phyloP scores from a whole-genome alignment of 768 basidiomycete species.

The Strobilomyces confusus region DNA sequence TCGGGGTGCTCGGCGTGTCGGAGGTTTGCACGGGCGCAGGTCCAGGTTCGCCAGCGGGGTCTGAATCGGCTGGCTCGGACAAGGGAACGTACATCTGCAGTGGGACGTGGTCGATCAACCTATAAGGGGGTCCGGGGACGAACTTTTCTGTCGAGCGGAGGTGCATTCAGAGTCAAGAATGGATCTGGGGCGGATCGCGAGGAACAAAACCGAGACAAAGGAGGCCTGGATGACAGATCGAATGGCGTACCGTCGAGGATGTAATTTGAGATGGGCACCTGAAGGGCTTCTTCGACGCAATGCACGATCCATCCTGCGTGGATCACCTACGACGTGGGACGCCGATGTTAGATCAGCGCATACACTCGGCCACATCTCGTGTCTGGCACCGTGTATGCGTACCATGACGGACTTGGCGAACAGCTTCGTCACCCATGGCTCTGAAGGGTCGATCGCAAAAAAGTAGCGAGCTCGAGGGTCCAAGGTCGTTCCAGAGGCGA shows the following conservation, averaged over 20 bases:
- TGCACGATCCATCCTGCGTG: slow-evolving; percentile 31
- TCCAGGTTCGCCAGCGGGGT: not conserved
- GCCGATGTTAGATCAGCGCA: slow-evolving; percentile 1
- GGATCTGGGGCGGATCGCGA: not conserved
- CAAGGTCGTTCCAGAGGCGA: slow-evolving; percentile 11
- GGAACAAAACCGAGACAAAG: not conserved
- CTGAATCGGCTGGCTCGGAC: not conserved
- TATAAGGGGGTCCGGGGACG: slow-evolving; percentile 18
- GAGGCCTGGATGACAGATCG: not conserved
- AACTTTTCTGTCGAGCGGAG: slow-evolving; percentile 15
- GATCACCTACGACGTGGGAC: slow-evolving; percentile 19
- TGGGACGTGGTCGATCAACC: not conserved
- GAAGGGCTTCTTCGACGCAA: slow-evolving; percentile 25
- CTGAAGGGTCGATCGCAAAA: slow-evolving; percentile 26
- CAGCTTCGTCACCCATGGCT: slow-evolving; percentile 26
- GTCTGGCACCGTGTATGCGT: slow-evolving; percentile 9
- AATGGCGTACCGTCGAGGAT: slow-evolving; percentile 29
- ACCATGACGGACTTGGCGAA: slow-evolving; percentile 28
- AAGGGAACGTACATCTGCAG: not conserved
- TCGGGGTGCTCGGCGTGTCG: slow-evolving; percentile 27
- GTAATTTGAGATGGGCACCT: slow-evolving; percentile 25
- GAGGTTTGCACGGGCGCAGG: not conserved
- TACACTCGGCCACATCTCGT: slow-evolving; percentile 1
- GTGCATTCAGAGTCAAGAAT: slow-evolving; percentile 4
- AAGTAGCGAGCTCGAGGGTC: slow-evolving; percentile 24